These are phyloP conservation scores for Rhizopogon sp. DNA, from an alignment of 768 basidiomycete species.

Conservation along the genomic window DNA sequence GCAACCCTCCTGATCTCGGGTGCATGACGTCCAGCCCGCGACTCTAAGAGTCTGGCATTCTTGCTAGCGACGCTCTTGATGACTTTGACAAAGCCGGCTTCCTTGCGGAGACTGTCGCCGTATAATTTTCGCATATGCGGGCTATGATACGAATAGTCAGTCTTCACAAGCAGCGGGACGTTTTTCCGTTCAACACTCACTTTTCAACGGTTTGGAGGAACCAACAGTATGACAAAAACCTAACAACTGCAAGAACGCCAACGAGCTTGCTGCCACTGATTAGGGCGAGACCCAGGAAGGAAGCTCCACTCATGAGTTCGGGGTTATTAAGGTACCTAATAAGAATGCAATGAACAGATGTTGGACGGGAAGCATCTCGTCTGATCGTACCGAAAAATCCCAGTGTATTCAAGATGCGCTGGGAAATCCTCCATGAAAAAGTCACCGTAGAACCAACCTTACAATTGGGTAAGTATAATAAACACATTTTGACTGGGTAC, in stretches of 20 bases:
- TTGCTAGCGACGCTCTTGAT: constrained; percentile 88
- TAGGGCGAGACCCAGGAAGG: constrained; percentile 89
- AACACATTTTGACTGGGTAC: constrained; percentile 7
- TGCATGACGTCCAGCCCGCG: constrained; percentile 72
- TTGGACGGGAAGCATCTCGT: background rate
- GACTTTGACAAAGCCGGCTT: constrained; percentile 98
- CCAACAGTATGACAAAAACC: constrained; percentile 92
- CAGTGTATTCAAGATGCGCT: constrained; percentile 86
- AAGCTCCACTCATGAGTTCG: constrained; percentile 92
- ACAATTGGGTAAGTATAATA: background rate
- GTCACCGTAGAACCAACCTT: constrained; percentile 98
- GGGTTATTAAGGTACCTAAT: constrained; percentile 88
- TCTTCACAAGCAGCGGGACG: background rate
- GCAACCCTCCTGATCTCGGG: constrained; percentile 83
- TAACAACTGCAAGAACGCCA: constrained; percentile 74
- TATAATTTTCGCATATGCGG: constrained; percentile 99
- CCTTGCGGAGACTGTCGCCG: constrained; percentile 88
- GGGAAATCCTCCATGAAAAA: constrained; percentile 97
- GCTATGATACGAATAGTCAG: constrained; percentile 34
- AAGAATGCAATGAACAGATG: background rate
- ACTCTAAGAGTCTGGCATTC: constrained; percentile 73
- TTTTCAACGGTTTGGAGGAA: constrained; percentile 90
- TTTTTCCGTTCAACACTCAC: constrained; percentile 40
- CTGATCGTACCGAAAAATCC: constrained; percentile 78
- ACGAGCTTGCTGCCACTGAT: constrained; percentile 94